phyloP scores from a whole-genome alignment of 1,284 basidiomycete genomes.

The Ustilago tritici region DNA sequence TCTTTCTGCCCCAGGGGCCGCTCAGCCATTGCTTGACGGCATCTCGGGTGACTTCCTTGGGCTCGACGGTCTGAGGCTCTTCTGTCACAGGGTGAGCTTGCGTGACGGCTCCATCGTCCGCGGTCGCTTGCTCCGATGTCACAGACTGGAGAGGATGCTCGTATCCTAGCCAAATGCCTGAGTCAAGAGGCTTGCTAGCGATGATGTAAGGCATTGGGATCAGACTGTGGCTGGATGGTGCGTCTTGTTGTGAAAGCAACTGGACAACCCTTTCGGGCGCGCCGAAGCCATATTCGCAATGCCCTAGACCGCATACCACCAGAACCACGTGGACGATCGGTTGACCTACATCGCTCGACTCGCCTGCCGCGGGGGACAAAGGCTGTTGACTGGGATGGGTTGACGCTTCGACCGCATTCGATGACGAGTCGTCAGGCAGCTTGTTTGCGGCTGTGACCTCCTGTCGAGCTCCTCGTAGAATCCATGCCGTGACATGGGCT shows the following conservation, averaged over 20 bases:
- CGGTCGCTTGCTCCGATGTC: background rate
- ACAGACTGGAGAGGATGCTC: constrained; percentile 20
- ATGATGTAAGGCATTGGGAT: constrained; percentile 41
- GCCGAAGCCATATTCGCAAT: constrained; percentile 58
- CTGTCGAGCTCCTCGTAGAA: constrained; percentile 28
- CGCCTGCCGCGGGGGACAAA: background rate
- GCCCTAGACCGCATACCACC: constrained; percentile 53
- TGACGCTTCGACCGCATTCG: background rate
- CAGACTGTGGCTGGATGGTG: background rate
- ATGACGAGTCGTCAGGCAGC: background rate
- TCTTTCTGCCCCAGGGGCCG: constrained; percentile 38
- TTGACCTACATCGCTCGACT: constrained; percentile 3
- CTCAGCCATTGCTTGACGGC: constrained; percentile 27
- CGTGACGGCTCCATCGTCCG: background rate
- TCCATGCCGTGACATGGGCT: constrained; percentile 50
- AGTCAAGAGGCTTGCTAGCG: constrained; percentile 51
- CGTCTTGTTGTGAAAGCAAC: constrained; percentile 19
- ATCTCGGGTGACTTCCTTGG: constrained; percentile 1
- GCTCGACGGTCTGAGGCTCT: background rate
- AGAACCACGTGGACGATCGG: constrained; percentile 34
- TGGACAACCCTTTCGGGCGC: constrained; percentile 50
- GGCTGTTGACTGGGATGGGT: background rate
- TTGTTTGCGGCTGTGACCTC: background rate
- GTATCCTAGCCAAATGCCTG: constrained; percentile 50
- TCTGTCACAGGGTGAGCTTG: background rate